Evolutionary conservation across 2,329 filamentous ascomycete genomes (phyloP).

Genomic region (Phyllosticta capitalensis): DNA sequence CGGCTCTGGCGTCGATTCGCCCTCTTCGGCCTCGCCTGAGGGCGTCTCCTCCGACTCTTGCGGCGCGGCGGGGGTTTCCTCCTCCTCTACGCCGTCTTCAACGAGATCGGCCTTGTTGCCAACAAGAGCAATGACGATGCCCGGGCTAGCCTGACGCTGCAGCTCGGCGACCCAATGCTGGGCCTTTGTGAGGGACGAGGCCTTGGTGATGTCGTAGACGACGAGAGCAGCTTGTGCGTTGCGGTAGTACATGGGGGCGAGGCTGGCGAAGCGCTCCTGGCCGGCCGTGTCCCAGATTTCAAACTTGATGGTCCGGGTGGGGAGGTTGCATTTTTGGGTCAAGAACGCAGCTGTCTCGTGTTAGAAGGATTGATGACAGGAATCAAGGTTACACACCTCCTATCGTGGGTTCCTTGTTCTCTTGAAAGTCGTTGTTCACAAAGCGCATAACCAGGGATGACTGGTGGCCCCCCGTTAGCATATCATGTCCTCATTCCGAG

Average conservation of each 20-base stretch:
- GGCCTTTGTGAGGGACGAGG: slow-evolving; percentile 88
- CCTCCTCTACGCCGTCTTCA: slow-evolving; percentile 12
- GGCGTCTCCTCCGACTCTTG: slow-evolving; percentile 32
- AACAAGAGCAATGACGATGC: slow-evolving; percentile 93
- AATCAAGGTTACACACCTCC: slow-evolving; percentile 57
- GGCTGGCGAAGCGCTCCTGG: slow-evolving; percentile 91
- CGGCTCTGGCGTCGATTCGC: neutral
- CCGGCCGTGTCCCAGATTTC: slow-evolving; percentile 96
- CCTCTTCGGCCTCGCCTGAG: slow-evolving; percentile 20
- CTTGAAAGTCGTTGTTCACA: slow-evolving; percentile 99
- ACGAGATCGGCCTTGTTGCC: slow-evolving; percentile 87
- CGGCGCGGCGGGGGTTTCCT: slow-evolving; percentile 27
- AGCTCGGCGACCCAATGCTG: slow-evolving; percentile 99
- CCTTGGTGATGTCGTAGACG: slow-evolving; percentile 97
- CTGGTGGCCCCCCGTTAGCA: slow-evolving; percentile 38
- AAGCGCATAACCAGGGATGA: slow-evolving; percentile 96
- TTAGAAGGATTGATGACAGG: slow-evolving; percentile 2
- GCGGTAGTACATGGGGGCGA: slow-evolving; percentile 99
- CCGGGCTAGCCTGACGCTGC: slow-evolving; percentile 88
- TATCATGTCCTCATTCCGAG: neutral
- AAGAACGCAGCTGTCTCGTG: slow-evolving; percentile 71
- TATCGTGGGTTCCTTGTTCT: slow-evolving; percentile 99
- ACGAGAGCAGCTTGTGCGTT: slow-evolving; percentile 96
- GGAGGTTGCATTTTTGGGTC: slow-evolving; percentile 96
- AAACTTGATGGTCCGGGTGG: slow-evolving; percentile 63